Conservation (phyloP, 176 grass and related monocot species). For the Hyparrhenia diplandra region DNA sequence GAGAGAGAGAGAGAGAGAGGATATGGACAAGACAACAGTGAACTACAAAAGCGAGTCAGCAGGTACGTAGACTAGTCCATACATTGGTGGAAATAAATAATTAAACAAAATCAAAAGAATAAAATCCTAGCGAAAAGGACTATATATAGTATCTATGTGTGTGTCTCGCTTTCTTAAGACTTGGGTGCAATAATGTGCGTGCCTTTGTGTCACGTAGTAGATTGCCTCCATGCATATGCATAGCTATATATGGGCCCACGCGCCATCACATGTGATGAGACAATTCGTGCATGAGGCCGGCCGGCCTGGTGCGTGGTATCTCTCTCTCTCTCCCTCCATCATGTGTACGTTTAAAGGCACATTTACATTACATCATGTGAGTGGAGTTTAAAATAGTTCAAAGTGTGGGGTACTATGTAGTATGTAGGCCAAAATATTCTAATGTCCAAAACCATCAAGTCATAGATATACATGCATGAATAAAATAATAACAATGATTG, state of each 20-base stretch:
- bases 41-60: conserved; percentile 38
- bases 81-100: not conserved
- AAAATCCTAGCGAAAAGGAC: conserved; percentile 28
- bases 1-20: not conserved
- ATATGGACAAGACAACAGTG: conserved; percentile 46
- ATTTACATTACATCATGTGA: conserved; percentile 38
- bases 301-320: no score
- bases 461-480: not conserved
- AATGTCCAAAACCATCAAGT: conserved; percentile 24
- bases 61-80: conserved; percentile 36
- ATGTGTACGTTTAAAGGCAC: conserved; percentile 36
- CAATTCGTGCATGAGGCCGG: conserved; percentile 51
- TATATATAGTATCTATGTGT: not conserved
- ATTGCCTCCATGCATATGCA: conserved; percentile 27
- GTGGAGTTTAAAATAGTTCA: conserved; percentile 19
- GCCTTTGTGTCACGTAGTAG: conserved; percentile 55
- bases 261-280: conserved; percentile 53
- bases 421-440: conserved; percentile 2
- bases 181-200: conserved; percentile 28
- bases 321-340: not conserved
- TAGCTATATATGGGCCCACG: conserved; percentile 20
- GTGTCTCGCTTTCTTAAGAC: conserved; percentile 35
- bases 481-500: not conserved
- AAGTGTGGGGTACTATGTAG: not conserved
- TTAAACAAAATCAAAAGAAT: conserved; percentile 3